A percentile compares a stretch with the other conserved stretches of the same genome.
phyloP scores from a whole-genome alignment of 495 filamentous ascomycete genomes.

The Penicillium herquei region DNA sequence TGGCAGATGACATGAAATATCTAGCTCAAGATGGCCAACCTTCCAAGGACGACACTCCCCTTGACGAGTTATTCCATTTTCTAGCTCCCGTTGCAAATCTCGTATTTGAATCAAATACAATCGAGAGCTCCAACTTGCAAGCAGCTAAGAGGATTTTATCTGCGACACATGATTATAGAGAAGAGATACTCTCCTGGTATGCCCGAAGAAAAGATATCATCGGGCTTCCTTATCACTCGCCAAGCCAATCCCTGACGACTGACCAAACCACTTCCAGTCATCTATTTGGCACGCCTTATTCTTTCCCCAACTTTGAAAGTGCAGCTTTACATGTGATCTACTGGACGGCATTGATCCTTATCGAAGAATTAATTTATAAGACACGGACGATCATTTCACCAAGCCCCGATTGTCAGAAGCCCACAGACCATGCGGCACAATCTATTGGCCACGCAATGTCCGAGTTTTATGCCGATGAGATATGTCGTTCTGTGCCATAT shows the following conservation, averaged over 20 bases:
- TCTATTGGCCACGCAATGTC: background rate
- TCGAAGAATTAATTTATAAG: background rate
- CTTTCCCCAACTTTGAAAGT: background rate
- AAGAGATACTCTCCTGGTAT: background rate
- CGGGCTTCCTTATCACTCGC: background rate
- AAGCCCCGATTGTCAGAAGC: background rate
- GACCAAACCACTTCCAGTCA: background rate
- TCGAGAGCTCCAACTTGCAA: background rate
- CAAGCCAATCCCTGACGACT: background rate
- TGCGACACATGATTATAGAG: background rate
- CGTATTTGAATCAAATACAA: background rate
- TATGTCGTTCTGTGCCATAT: background rate
- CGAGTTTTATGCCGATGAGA: background rate
- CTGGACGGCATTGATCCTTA: background rate
- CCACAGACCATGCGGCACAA: background rate
- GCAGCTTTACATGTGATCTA: background rate
- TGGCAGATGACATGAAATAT: background rate
- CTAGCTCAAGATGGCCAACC: background rate
- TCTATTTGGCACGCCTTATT: background rate
- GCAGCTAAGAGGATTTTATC: background rate
- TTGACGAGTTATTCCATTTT: background rate
- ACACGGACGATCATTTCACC: background rate
- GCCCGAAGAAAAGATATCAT: background rate
- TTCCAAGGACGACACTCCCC: background rate
- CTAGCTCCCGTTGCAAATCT: background rate